A percentile compares a stretch with the other conserved stretches of the same genome.
These are phyloP conservation scores for Cryphonectria nitschkei DNA, from an alignment of 2,329 filamentous ascomycete genomes.

Conservation along the genomic window DNA sequence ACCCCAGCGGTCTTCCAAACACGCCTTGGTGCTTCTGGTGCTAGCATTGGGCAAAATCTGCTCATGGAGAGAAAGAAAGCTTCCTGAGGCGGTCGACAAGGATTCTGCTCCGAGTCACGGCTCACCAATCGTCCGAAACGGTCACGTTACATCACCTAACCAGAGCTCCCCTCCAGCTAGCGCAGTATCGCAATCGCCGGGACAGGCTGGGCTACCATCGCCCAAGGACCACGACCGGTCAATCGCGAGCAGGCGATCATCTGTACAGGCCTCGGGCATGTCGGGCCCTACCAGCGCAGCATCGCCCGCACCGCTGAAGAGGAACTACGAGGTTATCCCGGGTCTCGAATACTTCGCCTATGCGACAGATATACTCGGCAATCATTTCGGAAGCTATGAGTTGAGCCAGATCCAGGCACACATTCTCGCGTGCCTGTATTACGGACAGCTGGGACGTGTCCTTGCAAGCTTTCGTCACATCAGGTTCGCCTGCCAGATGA, in stretches of 20 bases:
- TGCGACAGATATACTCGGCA: slow-evolving; percentile 84
- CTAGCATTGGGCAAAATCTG: slow-evolving; percentile 88
- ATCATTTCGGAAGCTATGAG: slow-evolving; percentile 76
- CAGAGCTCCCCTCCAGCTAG: slow-evolving; percentile 59
- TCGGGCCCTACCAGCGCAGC: slow-evolving; percentile 35
- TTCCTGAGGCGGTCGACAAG: slow-evolving; percentile 60
- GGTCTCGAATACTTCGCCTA: slow-evolving; percentile 89
- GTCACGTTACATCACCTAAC: slow-evolving; percentile 53
- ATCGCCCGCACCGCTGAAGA: slow-evolving; percentile 34
- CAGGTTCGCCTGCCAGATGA: slow-evolving; percentile 56
- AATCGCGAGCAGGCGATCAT: slow-evolving; percentile 53
- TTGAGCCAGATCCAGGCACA: slow-evolving; percentile 84
- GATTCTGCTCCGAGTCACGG: slow-evolving; percentile 36
- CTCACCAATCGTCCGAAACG: slow-evolving; percentile 52
- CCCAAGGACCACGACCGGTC: slow-evolving; percentile 55
- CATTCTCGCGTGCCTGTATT: slow-evolving; percentile 84
- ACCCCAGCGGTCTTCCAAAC: slow-evolving; percentile 71
- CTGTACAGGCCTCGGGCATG: slow-evolving; percentile 44
- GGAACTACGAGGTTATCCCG: slow-evolving; percentile 84
- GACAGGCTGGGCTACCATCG: slow-evolving; percentile 51
- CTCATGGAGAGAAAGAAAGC: slow-evolving; percentile 50
- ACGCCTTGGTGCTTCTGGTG: slow-evolving; percentile 80
- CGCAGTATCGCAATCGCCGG: slow-evolving; percentile 47
- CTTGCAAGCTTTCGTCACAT: slow-evolving; percentile 78
- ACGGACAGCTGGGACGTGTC: slow-evolving; percentile 83